Evolutionary conservation across 2,329 filamentous ascomycete species (phyloP), one percentile per base, ranked within the genome.

Genomic region (Cladobotryum mycophilum): DNA sequence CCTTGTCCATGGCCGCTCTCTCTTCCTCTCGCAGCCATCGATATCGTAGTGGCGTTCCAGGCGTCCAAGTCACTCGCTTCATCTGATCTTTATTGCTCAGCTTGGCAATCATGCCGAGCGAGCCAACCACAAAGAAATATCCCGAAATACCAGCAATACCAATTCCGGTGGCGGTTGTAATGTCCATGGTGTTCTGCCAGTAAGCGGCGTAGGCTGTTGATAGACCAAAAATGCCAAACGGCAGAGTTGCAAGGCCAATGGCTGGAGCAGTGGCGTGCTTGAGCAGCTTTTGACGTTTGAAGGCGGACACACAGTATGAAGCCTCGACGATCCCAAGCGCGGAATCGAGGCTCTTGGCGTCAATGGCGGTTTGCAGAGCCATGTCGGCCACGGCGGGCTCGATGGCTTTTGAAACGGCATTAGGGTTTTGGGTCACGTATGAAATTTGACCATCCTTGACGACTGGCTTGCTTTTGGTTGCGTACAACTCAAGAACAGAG

Each of bases 21-120:
- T 99, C 91, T 56, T 96, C 90, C 66, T 97, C 93, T 34, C 89
- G 78, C 48, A 95, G 67, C 88, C 91, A 97, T 13, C 93, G 80
- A 61, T 89, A 80, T 55, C 86, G 79, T 56, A 97, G 71, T 18
- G 88, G 86, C 34, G 89, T 85, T 11, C 93, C 93, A 0, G 82
- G 82, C 8, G 86, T 78, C 93, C 93, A 99, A 2, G 89, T 91
- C 5, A 97, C 89, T 17, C 93, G 82, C 61, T 86, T 85, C 88
- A 96, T 96, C 69, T 97, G 90, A 66, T 97, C 91, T 68, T 96
- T 96, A 53, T 85, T 78, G 34, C 92, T 96, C 22, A 89, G 84
- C 53, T 95, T 74, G 8, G 92, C 89, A 36, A 97, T 82, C 40
- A 93, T 72, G 3, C 92, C 93, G 48, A 97, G 80, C 9, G 85